Evolutionary conservation across 176 grass and related monocot genomes (phyloP), one percentile per base, ranked within the genome.

Genomic region (Aegilops longissima): DNA sequence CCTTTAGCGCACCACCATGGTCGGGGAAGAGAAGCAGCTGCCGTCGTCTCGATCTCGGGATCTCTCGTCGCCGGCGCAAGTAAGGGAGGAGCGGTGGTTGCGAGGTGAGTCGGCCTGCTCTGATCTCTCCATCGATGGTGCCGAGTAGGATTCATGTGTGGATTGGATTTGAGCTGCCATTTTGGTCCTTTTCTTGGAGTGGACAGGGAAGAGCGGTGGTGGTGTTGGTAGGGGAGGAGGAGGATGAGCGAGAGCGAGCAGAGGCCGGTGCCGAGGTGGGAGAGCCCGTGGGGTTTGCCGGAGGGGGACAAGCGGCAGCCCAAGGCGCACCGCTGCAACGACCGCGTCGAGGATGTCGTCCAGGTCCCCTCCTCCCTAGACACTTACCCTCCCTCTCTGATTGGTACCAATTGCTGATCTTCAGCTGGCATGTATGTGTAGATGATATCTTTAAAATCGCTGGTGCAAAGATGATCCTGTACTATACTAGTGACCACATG

Each of bases 211-310:
- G 39, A 6, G 77, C 27, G 23, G 33, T 77, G 76, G 36, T 74
- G 71, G 36, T 27, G 27, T 27, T 74, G 27, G 27, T 27, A 27
- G 27, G 27, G 59, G 30, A 21, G 51, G 29, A 58, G 80, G 63
- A 70, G 71, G 76, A 98, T 96, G 92, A 96, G 94, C 69, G 87
- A 84, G 92, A 96, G 94, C 73, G 87, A 84, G 64, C 39, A 49
- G 70, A 87, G 93, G 71, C 87, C 94, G 9, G 93, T 93, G 67
- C 92, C 93, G 66, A 91, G 92, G 85, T 68, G 90, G 78, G 90
- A 94, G 76, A 94, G 97, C 72, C 97, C 94, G 1, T 98, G 97
- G 93, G 90, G 97, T 3, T 89, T 92, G 77, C 97, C 88, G n/a
- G 97, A 98, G 84, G 94, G 92, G 4, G 96, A 98, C 66, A 98